phyloP scores from a whole-genome alignment of 495 filamentous ascomycete genomes.

The Penicillium coffeae region DNA sequence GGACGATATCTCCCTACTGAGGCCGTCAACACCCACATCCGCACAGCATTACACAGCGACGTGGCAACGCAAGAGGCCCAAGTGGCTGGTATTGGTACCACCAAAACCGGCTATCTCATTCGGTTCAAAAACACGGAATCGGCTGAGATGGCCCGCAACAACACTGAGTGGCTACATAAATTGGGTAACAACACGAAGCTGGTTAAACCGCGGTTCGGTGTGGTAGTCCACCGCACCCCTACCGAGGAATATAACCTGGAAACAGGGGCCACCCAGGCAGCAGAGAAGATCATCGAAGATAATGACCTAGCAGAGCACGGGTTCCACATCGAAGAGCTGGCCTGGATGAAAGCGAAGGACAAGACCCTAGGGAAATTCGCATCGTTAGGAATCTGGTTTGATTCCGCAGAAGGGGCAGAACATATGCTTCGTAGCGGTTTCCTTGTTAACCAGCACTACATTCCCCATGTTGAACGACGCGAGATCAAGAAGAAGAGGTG shows the following conservation, averaged over 20 bases:
- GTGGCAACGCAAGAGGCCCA: conserved; percentile 12
- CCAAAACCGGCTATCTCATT: conserved; percentile 21
- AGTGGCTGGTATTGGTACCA: conserved; percentile 15
- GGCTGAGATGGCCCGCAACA: conserved; percentile 13
- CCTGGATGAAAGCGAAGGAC: conserved; percentile 21
- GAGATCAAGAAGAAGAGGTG: conserved; percentile 23
- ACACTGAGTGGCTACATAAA: conserved; percentile 11
- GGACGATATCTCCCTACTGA: conserved; percentile 19
- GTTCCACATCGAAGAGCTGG: conserved; percentile 21
- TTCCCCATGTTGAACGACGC: conserved; percentile 14
- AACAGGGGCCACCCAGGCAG: conserved; percentile 1
- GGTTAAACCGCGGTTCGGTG: conserved; percentile 16
- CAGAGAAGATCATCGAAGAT: conserved; percentile 21
- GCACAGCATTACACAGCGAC: conserved; percentile 9
- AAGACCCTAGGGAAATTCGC: conserved; percentile 15
- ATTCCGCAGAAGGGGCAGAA: conserved; percentile 21
- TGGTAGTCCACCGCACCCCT: conserved; percentile 20
- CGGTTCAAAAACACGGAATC: conserved; percentile 18
- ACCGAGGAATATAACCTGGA: conserved; percentile 21
- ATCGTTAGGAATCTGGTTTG: conserved; percentile 21
- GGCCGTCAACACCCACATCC: conserved; percentile 14
- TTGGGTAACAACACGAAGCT: conserved; percentile 20
- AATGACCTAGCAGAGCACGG: conserved; percentile 16
- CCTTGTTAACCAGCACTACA: conserved; percentile 18
- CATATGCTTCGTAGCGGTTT: conserved; percentile 18